Conservation (phyloP, 257 asterid genomes). For the Fraxinus cuspidata region DNA sequence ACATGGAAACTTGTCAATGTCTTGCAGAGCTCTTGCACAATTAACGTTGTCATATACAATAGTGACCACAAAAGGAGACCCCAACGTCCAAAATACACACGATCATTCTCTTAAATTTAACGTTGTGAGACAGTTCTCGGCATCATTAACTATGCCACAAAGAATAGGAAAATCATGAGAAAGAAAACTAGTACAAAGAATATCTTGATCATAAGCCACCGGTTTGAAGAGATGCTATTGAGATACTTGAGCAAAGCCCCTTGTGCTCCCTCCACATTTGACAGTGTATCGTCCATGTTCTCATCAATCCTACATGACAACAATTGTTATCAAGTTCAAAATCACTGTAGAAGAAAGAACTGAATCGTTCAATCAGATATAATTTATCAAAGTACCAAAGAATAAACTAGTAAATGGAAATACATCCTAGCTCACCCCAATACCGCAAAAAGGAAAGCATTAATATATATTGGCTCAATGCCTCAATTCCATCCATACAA, state of each 20-base stretch:
- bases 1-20: constrained; percentile 9
- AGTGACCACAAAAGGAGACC: constrained; percentile 17
- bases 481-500: background rate
- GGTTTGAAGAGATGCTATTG: constrained; percentile 87
- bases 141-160: constrained; percentile 56
- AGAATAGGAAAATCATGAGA: constrained; percentile 90
- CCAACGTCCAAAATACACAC: constrained; percentile 23
- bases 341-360: background rate
- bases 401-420: background rate
- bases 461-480: background rate
- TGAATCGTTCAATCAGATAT: background rate
- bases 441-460: background rate
- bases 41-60: constrained; percentile 21
- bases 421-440: background rate
- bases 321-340: constrained; percentile 15
- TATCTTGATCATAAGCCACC: constrained; percentile 97
- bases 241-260: constrained; percentile 86
- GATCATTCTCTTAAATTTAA: constrained; percentile 24
- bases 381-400: background rate
- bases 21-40: constrained; percentile 11
- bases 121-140: background rate
- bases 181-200: constrained; percentile 82
- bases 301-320: constrained; percentile 75
- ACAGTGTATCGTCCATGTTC: constrained; percentile 82
- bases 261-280: constrained; percentile 91